Conservation (phyloP, 805 yeast genomes). For the Candida pini region DNA sequence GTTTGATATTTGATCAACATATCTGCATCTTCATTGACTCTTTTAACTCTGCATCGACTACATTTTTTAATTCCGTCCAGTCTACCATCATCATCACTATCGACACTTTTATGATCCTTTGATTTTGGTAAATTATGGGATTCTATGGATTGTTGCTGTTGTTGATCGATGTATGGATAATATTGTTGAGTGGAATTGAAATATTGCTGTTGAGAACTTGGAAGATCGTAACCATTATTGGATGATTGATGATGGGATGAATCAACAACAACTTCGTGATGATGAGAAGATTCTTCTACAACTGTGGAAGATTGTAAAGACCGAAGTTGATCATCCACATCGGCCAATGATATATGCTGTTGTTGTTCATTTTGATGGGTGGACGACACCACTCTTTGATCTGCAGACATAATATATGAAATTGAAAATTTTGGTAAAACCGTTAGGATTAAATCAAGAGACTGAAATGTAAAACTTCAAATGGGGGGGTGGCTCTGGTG, state of each 20-base stretch:
- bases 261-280: slow-evolving; percentile 3
- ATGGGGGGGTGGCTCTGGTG: too few species aligned
- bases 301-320: slow-evolving; percentile 11
- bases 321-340: slow-evolving; percentile 22
- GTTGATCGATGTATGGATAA: slow-evolving; percentile 13
- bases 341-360: slow-evolving; percentile 17
- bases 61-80: slow-evolving; percentile 31
- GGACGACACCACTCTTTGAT: too few species aligned
- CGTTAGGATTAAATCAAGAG: too few species aligned
- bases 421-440: too few species aligned
- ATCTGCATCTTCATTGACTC: slow-evolving; percentile 29
- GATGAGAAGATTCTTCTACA: not conserved
- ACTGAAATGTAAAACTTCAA: too few species aligned
- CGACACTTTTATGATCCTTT: not conserved
- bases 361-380: too few species aligned
- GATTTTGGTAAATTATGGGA: slow-evolving; percentile 1
- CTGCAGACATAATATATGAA: too few species aligned
- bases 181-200: slow-evolving; percentile 15
- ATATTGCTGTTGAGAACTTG: slow-evolving; percentile 11
- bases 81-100: not conserved
- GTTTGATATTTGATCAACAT: slow-evolving; percentile 36
- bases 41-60: slow-evolving; percentile 37
- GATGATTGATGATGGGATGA: slow-evolving; percentile 1
- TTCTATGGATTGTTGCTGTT: slow-evolving; percentile 8
- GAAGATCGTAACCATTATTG: slow-evolving; percentile 6